phyloP scores from a whole-genome alignment of 441 rosid species.

The Dalechampia spathulata region DNA sequence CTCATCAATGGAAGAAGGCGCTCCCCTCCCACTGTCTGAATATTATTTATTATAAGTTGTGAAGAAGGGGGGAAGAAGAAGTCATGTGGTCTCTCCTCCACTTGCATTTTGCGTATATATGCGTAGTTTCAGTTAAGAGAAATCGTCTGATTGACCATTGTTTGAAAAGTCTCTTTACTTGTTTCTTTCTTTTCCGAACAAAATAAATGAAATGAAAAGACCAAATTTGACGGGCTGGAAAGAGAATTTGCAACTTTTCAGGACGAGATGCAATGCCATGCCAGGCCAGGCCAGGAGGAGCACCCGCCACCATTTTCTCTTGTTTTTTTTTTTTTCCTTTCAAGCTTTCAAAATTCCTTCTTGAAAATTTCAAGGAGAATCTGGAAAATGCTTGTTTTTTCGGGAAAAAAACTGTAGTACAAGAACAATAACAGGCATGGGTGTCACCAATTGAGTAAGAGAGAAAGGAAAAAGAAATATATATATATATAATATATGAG shows the following conservation, averaged over 20 bases:
- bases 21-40: no score
- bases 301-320: slow-evolving; percentile 20
- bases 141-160: slow-evolving; percentile 31
- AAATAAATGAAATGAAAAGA: slow-evolving; percentile 14
- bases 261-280: slow-evolving; percentile 24
- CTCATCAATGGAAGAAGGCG: slow-evolving; percentile 2
- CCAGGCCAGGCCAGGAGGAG: slow-evolving; percentile 16
- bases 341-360: no score
- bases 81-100: no score
- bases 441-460: slow-evolving; percentile 1
- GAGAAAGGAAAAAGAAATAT: background rate
- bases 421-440: slow-evolving; percentile 9
- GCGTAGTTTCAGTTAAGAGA: slow-evolving; percentile 14
- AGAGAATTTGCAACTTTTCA: slow-evolving; percentile 43
- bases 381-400: no score
- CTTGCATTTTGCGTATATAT: no score
- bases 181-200: slow-evolving; percentile 5
- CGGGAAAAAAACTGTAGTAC: no score
- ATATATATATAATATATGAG: no score
- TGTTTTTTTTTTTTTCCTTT: background rate
- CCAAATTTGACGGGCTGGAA: slow-evolving; percentile 55
- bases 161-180: slow-evolving; percentile 23
- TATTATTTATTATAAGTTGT: no score
- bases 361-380: no score
- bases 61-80: no score